Evolutionary conservation across 371 early-diverging fungal species (phyloP), one percentile per base, ranked within the genome.

Genomic region (Entomophthora muscae): DNA sequence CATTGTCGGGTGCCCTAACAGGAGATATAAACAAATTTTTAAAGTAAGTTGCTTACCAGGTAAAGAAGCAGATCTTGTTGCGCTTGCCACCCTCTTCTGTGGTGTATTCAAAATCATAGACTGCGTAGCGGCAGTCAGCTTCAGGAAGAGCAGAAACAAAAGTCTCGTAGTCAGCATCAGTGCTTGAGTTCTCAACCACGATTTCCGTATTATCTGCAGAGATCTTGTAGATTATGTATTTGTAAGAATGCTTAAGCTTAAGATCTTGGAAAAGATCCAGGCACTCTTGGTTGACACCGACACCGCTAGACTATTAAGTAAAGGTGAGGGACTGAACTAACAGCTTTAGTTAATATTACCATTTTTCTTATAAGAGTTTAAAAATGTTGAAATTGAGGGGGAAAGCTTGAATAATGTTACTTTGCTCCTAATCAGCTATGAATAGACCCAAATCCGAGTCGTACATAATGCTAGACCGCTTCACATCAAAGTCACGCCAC

Each of bases 51-150:
- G n/a, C 72, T 13, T 68, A 79, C 86, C 87, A 86, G 30, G 73
- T 52, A 65, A 71, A 71, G 64, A 86, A 87, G 59, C 75, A 58
- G 57, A 86, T 69, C 80, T 90, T 91, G 80, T 76, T 84, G 72
- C 90, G 77, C 60, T 65, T 55, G 61, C 85, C 89, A 24, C 80
- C 90, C 28, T 73, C 83, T 26, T 68, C 61, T 65, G 78, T 80
- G 61, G 79, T 78, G 68, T 78, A 91, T 27, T 83, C 80, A 67
- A 91, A 83, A 72, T 93, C 92, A 69, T 80, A 91, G 31, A 92
- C 83, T 63, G 85, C 89, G 70, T 82, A 93, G 63, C 91, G 83
- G 69, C 90, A 84, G 54, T 84, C 84, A 61, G 73, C 63, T 27
- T 68, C 71, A 42, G 91, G 91, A 32, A 91, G 78, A 1, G 64